Percentiles rank a stretch among this genome's conserved stretches.
phyloP scores from a whole-genome alignment of 2,329 filamentous ascomycete genomes.

The Colletotrichum cordylinicola region DNA sequence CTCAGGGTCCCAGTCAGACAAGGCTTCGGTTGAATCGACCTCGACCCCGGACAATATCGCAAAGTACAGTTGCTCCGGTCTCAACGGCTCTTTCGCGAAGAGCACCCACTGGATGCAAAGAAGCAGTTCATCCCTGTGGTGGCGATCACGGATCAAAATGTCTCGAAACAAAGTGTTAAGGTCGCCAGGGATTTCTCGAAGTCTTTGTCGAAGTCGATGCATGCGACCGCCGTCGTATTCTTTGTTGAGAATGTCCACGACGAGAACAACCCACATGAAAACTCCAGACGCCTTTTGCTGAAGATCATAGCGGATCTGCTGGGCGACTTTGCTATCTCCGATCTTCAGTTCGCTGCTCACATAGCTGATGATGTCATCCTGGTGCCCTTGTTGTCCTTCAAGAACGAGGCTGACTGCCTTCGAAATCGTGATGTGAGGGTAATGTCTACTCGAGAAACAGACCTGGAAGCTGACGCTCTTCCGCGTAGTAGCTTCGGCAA shows the following conservation, averaged over 20 bases:
- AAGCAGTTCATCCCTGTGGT: conserved; percentile 41
- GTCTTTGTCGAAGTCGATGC: conserved; percentile 6
- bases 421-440: conserved; percentile 24
- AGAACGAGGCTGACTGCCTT: conserved; percentile 31
- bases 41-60: conserved; percentile 33
- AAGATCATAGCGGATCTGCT: conserved; percentile 33
- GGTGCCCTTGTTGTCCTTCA: conserved; percentile 29
- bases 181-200: conserved; percentile 37
- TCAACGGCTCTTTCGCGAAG: conserved; percentile 47
- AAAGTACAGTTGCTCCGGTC: conserved; percentile 47
- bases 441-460: conserved; percentile 10
- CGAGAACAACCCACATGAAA: conserved; percentile 50
- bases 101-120: conserved; percentile 56
- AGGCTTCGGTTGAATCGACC: conserved; percentile 15
- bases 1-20: conserved; percentile 21
- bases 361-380: conserved; percentile 39
- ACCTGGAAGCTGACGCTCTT: conserved; percentile 24
- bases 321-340: rapidly evolving
- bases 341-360: conserved; percentile 29
- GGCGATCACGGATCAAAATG: conserved; percentile 49
- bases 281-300: conserved; percentile 42
- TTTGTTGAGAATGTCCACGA: conserved; percentile 41
- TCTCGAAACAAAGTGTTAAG: conserved; percentile 52
- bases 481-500: not conserved
- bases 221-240: conserved; percentile 34